These are phyloP conservation scores for Polychaeton citri DNA, from an alignment of 2,329 filamentous ascomycete genomes.

Conservation along the genomic window DNA sequence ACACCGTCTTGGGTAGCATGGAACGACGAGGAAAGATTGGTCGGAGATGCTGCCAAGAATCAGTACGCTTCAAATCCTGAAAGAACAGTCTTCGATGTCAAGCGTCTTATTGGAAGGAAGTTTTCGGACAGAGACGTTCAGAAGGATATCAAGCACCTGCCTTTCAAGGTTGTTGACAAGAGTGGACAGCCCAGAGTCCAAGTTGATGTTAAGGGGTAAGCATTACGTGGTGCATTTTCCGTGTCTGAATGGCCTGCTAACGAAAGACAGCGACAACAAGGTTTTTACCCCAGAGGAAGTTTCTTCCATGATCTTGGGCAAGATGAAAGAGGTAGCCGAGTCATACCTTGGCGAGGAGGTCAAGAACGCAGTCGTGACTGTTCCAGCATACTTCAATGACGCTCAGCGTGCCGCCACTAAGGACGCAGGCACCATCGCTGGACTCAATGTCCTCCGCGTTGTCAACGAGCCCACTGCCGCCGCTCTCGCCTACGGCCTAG, in stretches of 20 bases:
- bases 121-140: conserved; percentile 63
- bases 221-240: too few species aligned
- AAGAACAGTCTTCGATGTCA: conserved; percentile 35
- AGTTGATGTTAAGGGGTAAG: conserved; percentile 50
- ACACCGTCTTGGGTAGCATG: conserved; percentile 52
- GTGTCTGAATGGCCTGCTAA: conserved; percentile 6
- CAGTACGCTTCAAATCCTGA: conserved; percentile 49
- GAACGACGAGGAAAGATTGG: conserved; percentile 90
- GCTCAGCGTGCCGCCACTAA: conserved; percentile 95
- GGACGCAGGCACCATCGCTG: conserved; percentile 83
- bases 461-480: conserved; percentile 95
- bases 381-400: conserved; percentile 97
- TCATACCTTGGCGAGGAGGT: conserved; percentile 70
- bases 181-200: conserved; percentile 78
- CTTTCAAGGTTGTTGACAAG: conserved; percentile 85
- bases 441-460: conserved; percentile 88
- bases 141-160: conserved; percentile 94
- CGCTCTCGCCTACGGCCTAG: conserved; percentile 85
- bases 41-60: conserved; percentile 96
- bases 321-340: conserved; percentile 78
- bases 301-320: conserved; percentile 67
- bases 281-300: conserved; percentile 70
- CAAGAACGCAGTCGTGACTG: conserved; percentile 80
- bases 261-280: conserved; percentile 36
- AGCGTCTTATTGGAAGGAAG: conserved; percentile 40